These are phyloP conservation scores for Mycena vulgaris DNA, from an alignment of 768 basidiomycete genomes.

Conservation along the genomic window DNA sequence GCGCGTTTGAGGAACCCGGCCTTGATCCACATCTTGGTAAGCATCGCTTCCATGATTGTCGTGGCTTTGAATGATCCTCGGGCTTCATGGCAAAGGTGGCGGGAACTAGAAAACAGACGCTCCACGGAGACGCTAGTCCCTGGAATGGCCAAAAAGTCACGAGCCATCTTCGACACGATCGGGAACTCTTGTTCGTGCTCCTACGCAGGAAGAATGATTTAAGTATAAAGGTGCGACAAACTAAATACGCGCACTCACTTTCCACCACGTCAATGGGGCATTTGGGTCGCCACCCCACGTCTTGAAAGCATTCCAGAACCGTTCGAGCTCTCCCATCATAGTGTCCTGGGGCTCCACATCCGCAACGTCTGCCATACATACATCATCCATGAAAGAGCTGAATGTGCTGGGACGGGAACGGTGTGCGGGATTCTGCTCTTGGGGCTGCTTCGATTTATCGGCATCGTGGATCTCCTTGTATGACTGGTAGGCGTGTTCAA, in stretches of 20 bases:
- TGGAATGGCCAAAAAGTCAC: constrained; percentile 9
- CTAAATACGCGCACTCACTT: background rate
- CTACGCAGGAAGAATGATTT: no score
- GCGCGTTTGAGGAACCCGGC: background rate
- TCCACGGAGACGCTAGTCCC: constrained; percentile 9
- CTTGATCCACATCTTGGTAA: constrained; percentile 16
- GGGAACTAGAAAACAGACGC: constrained; percentile 1
- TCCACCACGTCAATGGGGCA: constrained; percentile 1
- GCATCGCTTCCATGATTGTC: constrained; percentile 17
- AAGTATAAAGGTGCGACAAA: no score
- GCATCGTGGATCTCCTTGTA: background rate
- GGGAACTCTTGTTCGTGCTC: constrained; percentile 6
- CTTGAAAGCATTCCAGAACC: background rate
- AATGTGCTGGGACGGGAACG: no score
- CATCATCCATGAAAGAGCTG: background rate
- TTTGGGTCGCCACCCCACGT: background rate
- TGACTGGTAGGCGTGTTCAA: background rate
- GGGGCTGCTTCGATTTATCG: background rate
- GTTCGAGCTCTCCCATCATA: background rate
- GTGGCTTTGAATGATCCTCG: background rate
- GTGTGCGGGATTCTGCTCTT: no score
- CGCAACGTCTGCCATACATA: constrained; percentile 1
- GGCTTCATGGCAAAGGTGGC: constrained; percentile 1
- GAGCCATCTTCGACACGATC: constrained; percentile 6
- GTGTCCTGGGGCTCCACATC: background rate